Evolutionary conservation across 768 basidiomycete species (phyloP).

Genomic region (Mycena chlorophos): DNA sequence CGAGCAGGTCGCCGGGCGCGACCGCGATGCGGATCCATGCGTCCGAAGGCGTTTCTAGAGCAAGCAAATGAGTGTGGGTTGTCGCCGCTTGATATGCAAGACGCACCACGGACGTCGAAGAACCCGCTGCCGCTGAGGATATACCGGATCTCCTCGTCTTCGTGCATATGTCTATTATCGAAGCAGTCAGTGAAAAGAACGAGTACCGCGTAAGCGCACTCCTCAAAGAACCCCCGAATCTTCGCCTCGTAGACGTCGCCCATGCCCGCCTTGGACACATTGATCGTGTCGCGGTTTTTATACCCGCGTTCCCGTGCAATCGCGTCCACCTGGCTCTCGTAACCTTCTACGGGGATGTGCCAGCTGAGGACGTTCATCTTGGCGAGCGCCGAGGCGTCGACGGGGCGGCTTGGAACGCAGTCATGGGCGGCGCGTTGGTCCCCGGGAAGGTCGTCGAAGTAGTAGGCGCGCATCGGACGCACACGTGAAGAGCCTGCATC

Average conservation of each 20-base stretch:
- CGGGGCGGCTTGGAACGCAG: neutral
- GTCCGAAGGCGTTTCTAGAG: slow-evolving; percentile 59
- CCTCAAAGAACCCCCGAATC: neutral
- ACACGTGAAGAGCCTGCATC: no score
- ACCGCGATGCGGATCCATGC: slow-evolving; percentile 81
- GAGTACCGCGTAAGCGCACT: neutral
- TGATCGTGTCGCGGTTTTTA: slow-evolving; percentile 9
- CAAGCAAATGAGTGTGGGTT: neutral
- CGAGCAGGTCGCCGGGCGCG: slow-evolving; percentile 75
- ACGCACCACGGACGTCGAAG: neutral
- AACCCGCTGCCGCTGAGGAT: neutral
- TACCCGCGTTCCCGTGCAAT: slow-evolving; percentile 4
- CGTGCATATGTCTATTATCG: neutral
- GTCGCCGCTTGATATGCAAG: neutral
- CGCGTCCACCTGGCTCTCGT: slow-evolving; percentile 1
- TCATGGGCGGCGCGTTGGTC: neutral
- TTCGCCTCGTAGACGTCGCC: neutral
- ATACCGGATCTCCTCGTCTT: neutral
- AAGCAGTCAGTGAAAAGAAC: neutral
- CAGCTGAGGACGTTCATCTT: neutral
- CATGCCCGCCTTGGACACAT: slow-evolving; percentile 5
- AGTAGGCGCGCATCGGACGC: neutral
- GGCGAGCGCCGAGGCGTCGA: neutral
- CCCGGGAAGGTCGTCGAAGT: neutral
- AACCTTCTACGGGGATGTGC: neutral